These are phyloP conservation scores for Senecio squalidus DNA, from an alignment of 140 eudicot genomes.

Conservation along the genomic window DNA sequence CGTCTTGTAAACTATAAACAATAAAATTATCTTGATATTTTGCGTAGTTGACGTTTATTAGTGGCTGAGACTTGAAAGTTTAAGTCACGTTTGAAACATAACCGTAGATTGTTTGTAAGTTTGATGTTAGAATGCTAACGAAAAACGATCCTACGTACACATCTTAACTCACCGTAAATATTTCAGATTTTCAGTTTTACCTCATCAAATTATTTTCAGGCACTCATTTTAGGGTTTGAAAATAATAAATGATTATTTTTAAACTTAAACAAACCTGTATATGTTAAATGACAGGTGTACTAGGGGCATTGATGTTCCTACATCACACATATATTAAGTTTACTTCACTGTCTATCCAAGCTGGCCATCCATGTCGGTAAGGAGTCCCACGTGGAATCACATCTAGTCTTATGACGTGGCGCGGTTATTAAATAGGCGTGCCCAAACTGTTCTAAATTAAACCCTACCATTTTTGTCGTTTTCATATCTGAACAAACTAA, in stretches of 20 bases:
- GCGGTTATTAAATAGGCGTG: constrained; percentile 21
- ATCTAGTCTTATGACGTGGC: constrained; percentile 20
- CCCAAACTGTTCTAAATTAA: not conserved
- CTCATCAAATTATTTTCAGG: no score
- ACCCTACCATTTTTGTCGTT: constrained; percentile 22
- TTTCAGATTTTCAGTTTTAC: no score
- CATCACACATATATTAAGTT: constrained; percentile 2
- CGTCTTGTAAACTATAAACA: no score
- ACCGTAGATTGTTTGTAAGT: no score
- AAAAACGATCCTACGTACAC: no score
- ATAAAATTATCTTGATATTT: no score
- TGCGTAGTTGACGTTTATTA: no score
- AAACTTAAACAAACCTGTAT: no score
- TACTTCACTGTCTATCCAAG: constrained; percentile 20
- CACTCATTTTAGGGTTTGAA: not conserved
- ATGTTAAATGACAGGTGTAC: constrained; percentile 9
- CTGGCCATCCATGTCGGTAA: constrained; percentile 33
- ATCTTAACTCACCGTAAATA: no score
- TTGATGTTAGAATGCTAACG: no score
- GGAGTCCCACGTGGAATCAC: constrained; percentile 35
- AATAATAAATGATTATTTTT: not conserved
- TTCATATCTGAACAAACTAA: constrained; percentile 9
- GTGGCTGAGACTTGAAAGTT: no score
- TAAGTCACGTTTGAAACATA: no score
- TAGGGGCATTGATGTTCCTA: constrained; percentile 12